Evolutionary conservation across 371 early-diverging fungal genomes (phyloP), one percentile per base, ranked within the genome.

Genomic region (Dichotomocladium elegans): DNA sequence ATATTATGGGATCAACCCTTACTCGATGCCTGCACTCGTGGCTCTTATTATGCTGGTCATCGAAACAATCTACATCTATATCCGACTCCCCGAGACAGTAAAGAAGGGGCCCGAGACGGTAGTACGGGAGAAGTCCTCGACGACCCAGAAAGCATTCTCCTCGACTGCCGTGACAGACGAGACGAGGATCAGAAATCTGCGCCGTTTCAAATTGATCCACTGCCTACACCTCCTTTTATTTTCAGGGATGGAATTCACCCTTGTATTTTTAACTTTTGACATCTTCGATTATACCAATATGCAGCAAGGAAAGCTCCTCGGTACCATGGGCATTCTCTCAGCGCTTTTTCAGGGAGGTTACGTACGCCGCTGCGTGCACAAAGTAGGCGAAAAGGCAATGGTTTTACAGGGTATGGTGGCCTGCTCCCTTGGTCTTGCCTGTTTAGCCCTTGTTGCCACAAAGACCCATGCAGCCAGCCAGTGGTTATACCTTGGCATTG

Each of bases 171-270:
- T 30, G 4, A 30, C 45, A 4, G 42, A 33, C 3, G 35, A 47
- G 25, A 15, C 17, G 19, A 72, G 75, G n/a, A 62, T 77, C 11
- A 31, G 60, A 2, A 72, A 74, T 41, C 57, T 88, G 12, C 26
- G 64, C 3, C 61, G 68, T 0, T 82, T 95, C 17, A 86, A 86
- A 15, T 54, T 68, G 31, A 69, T 92, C 30, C 95, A 95, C 62
- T 91, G 93, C 58, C 66, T 85, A 7, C 95, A 89, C 61, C 76
- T 95, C 40, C 93, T 98, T 62, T 62, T 93, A 31, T 98, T 96
- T 66, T 91, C 93, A 3, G 99, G 98, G 6, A 94, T 98, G 93
- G 98, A 98, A 70, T 98, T 95, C 72, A 97, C 98, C 0, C 75
- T 98, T 47, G 94, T 98, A 0, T 98, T 97, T 64, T 74, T 96